Conservation (phyloP, 2,329 filamentous ascomycete species). For the Laburnicola sp. region DNA sequence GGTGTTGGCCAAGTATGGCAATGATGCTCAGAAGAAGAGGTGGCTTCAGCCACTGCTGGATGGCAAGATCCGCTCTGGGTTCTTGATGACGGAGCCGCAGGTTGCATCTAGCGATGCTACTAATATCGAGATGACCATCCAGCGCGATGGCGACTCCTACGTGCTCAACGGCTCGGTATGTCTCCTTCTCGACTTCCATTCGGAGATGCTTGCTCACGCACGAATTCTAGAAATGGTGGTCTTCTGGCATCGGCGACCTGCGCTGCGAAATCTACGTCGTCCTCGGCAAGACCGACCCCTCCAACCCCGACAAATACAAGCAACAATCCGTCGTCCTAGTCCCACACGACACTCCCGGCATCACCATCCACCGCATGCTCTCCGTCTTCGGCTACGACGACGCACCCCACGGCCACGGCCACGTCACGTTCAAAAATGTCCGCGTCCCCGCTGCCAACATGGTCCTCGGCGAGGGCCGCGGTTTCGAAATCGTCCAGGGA, state of each 20-base stretch:
- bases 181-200: neutral
- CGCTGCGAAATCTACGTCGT: slow-evolving; percentile 93
- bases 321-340: slow-evolving; percentile 95
- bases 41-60: slow-evolving; percentile 83
- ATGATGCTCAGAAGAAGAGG: slow-evolving; percentile 77
- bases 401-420: slow-evolving; percentile 95
- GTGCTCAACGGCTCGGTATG: slow-evolving; percentile 82
- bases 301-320: slow-evolving; percentile 75
- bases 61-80: slow-evolving; percentile 84
- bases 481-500: slow-evolving; percentile 98
- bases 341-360: slow-evolving; percentile 75
- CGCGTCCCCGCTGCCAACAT: slow-evolving; percentile 82
- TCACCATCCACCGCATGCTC: slow-evolving; percentile 93
- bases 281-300: slow-evolving; percentile 87
- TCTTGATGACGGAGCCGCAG: slow-evolving; percentile 92
- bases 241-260: slow-evolving; percentile 88
- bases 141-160: slow-evolving; percentile 81
- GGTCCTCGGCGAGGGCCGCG: slow-evolving; percentile 87
- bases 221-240: slow-evolving; percentile 96
- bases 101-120: slow-evolving; percentile 88
- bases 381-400: too few relatives aligned
- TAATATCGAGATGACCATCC: slow-evolving; percentile 86
- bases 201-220: neutral
- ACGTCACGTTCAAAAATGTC: slow-evolving; percentile 89
- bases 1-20: slow-evolving; percentile 88